Base-by-base conservation (phyloP, 352 stramenopile species). In the Peronospora destructor region DNA sequence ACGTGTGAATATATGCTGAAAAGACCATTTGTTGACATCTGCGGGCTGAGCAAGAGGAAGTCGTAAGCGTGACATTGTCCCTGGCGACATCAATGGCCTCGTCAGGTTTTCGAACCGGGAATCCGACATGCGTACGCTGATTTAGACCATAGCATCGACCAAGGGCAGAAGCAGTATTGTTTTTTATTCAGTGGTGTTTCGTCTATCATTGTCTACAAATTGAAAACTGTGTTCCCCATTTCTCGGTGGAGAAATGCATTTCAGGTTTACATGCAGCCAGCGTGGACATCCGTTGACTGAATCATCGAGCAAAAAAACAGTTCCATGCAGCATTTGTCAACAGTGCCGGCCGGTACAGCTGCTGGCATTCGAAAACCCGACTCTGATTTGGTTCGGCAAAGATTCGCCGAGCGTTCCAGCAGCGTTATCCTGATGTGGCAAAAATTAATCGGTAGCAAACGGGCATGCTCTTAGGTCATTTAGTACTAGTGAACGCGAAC, bases 71-170 rank as follows among this genome's bases (percentile, higher is more conserved):
- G 28, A 13, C 30, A 14, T 3, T 16, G 30, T 14, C 6, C 16
- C 13, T 8, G 12, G 11, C 30, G 30, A 36, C 30, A 36, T 12
- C 30, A 36, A 36, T 36, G 10, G 30, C 10, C 12, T 36, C 30
- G 12, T 36, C 30, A 36, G 30, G 5, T 32, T 32, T 12, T 32
- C 10, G 10, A 32, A 12, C 4, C 6, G 28, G 28, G 28, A 32
- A 50, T 40, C 32, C 26, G 25, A 35, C 41, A 12, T 19, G 43
- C 49, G 49, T 17, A 56, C 25, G 49, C 49, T 56, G 49, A 56
- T 56, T 56, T 50, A 33, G 40, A 50, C 33, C 49, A 56, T 49
- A 56, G 38, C 43, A 33, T 41, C 30, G 49, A 16, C 48, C 38
- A 17, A 33, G 26, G 19, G 8, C 28, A 9, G 28, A 12, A 12